Evolutionary conservation across 306 rosid genomes (phyloP).

Genomic region (Vigna reflexopilosa): DNA sequence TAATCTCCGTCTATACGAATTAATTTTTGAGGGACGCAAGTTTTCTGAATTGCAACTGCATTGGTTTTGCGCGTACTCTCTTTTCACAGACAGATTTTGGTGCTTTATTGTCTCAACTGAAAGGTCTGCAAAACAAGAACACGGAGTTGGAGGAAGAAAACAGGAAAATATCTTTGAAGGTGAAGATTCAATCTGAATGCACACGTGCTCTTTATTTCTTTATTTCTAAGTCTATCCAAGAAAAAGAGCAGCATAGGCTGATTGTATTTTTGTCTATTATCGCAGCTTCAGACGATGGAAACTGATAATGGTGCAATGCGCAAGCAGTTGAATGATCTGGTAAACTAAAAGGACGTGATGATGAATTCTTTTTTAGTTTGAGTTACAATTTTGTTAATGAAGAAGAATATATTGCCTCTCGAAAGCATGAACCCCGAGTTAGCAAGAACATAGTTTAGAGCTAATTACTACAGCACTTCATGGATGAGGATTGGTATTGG

Average conservation of each 20-base stretch:
- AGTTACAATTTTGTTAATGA: slow-evolving; percentile 29
- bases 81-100: slow-evolving; percentile 70
- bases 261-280: slow-evolving; percentile 38
- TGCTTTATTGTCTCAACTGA: slow-evolving; percentile 74
- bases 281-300: slow-evolving; percentile 79
- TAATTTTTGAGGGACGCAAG: not conserved
- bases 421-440: not conserved
- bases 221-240: not conserved
- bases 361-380: slow-evolving; percentile 32
- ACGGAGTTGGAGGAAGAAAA: slow-evolving; percentile 71
- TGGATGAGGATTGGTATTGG: slow-evolving; percentile 12
- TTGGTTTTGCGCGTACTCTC: not conserved
- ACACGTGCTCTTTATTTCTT: not conserved
- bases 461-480: not conserved
- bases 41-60: slow-evolving; percentile 31
- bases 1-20: not conserved
- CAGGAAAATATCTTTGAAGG: slow-evolving; percentile 58
- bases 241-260: slow-evolving; percentile 25
- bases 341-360: slow-evolving; percentile 42
- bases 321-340: slow-evolving; percentile 73
- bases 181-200: slow-evolving; percentile 39
- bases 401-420: slow-evolving; percentile 21
- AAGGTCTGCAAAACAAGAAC: slow-evolving; percentile 74
- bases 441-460: not conserved
- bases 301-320: slow-evolving; percentile 63